Base-by-base conservation (phyloP, 768 basidiomycete species). In the Postia placenta region DNA sequence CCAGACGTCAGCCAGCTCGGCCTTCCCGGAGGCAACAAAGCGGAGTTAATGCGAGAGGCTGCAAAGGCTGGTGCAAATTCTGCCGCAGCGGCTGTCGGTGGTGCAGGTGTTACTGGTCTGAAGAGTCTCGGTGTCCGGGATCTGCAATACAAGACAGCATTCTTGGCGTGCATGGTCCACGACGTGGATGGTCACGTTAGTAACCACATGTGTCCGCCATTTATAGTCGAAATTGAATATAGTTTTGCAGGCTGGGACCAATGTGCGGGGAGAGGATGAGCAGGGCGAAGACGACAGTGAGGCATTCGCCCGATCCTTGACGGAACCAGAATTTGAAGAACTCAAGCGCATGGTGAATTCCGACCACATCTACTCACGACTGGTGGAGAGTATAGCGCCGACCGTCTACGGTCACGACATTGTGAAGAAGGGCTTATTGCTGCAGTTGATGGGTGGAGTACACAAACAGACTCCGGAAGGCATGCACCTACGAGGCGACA, bases 341-440 rank as follows among this genome's bases (percentile, higher is more conserved):
- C 81, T 99, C 47, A 88, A 83, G 64, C 76, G 76, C 30, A 99
- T 98, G 96, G 90, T 97, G 56, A 80, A 94, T 59, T 83, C 86
- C 0, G 91, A 94, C 45, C 86, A 95, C 64, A 98, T 99, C 57
- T 99, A 98, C 65, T 83, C 87, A 22, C 83, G 95, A 6, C 73
- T 98, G 4, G 95, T 98, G 20, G 83, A 87, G 60, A 92, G 89
- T 60, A 95, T 98, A 53, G 96, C 96, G 1, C 96, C 96, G 2
- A 97, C 96, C 0, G 95, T 99, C 1, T 98, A 97, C 60, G 96
- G 96, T 1, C 96, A 98, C 63, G 96, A 99, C 62, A 94, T 97
- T 44, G 94, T 98, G 59, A 98, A 99, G 74, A 99, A 99, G 64
- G 96, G 96, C 11, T 74, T 99, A 27, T 70, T 98, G 20, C 73